These are phyloP conservation scores for Chenopodium formosanum DNA, from an alignment of 148 eudicot genomes.

Conservation along the genomic window DNA sequence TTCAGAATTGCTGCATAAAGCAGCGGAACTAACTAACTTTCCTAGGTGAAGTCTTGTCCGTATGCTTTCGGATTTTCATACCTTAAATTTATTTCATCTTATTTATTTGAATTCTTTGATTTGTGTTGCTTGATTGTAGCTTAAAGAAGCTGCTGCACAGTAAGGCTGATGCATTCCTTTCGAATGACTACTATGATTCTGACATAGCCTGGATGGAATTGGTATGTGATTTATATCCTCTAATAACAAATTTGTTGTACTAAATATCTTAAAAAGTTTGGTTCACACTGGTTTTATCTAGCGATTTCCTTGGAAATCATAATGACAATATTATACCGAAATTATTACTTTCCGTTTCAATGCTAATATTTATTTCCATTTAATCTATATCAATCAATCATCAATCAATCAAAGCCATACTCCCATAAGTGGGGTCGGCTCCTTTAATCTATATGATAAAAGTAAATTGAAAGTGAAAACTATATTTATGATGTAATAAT, in stretches of 20 bases:
- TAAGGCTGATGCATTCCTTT: conserved; percentile 89
- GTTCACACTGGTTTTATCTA: background rate
- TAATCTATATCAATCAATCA: too few species aligned
- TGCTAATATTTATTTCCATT: too few species aligned
- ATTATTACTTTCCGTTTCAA: background rate
- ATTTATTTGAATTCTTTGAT: conserved; percentile 12
- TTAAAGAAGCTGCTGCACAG: conserved; percentile 77
- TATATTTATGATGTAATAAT: background rate
- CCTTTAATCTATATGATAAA: background rate
- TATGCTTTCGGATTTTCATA: background rate
- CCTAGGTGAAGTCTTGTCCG: conserved; percentile 46
- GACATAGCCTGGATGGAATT: conserved; percentile 99
- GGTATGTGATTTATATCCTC: conserved; percentile 42
- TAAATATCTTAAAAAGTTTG: background rate
- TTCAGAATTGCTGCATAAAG: conserved; percentile 70
- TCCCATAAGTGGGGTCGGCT: too few species aligned
- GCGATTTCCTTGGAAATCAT: background rate
- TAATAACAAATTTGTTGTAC: background rate
- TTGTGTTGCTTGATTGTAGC: conserved; percentile 37
- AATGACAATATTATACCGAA: background rate
- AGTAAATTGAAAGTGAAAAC: background rate
- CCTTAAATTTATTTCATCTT: background rate
- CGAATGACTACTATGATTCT: conserved; percentile 96
- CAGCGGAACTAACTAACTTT: conserved; percentile 73
- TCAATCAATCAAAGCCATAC: too few species aligned